Evolutionary conservation across 805 yeast genomes (phyloP).

Genomic region (Ogataea dorogensis): DNA sequence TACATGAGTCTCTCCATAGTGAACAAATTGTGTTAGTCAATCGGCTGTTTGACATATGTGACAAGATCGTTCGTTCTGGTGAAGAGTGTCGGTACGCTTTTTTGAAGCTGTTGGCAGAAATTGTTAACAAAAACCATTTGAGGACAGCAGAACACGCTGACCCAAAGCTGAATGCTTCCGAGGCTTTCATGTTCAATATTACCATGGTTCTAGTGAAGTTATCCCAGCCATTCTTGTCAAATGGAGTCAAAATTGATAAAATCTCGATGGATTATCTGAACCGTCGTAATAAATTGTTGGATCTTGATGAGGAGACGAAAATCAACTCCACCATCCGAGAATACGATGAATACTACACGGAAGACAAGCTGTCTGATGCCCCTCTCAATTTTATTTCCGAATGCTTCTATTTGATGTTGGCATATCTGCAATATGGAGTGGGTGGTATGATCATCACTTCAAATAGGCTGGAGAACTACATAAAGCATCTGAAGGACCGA

Average conservation of each 20-base stretch:
- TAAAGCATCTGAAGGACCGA: slow-evolving; percentile 52
- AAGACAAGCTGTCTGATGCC: slow-evolving; percentile 33
- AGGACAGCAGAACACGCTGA: slow-evolving; percentile 85
- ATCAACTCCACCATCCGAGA: slow-evolving; percentile 73
- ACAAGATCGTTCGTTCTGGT: slow-evolving; percentile 75
- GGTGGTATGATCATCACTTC: slow-evolving; percentile 70
- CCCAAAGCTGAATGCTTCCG: slow-evolving; percentile 61
- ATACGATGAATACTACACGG: slow-evolving; percentile 55
- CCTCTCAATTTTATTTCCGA: slow-evolving; percentile 80
- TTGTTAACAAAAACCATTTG: slow-evolving; percentile 80
- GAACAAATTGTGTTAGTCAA: slow-evolving; percentile 61
- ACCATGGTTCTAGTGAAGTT: slow-evolving; percentile 64
- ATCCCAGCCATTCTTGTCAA: slow-evolving; percentile 77
- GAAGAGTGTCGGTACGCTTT: slow-evolving; percentile 59
- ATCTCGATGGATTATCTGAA: slow-evolving; percentile 72
- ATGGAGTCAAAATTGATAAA: slow-evolving; percentile 66
- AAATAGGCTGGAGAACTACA: slow-evolving; percentile 49
- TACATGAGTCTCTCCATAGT: slow-evolving; percentile 59
- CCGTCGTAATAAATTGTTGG: slow-evolving; percentile 49
- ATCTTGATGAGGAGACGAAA: slow-evolving; percentile 78
- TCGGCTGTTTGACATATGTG: slow-evolving; percentile 65
- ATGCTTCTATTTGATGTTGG: slow-evolving; percentile 75
- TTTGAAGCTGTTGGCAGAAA: slow-evolving; percentile 65
- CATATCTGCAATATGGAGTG: slow-evolving; percentile 83
- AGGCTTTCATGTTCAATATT: slow-evolving; percentile 80